Evolutionary conservation across 2,329 filamentous ascomycete species (phyloP).

Genomic region (Penicillium hesseltinei): DNA sequence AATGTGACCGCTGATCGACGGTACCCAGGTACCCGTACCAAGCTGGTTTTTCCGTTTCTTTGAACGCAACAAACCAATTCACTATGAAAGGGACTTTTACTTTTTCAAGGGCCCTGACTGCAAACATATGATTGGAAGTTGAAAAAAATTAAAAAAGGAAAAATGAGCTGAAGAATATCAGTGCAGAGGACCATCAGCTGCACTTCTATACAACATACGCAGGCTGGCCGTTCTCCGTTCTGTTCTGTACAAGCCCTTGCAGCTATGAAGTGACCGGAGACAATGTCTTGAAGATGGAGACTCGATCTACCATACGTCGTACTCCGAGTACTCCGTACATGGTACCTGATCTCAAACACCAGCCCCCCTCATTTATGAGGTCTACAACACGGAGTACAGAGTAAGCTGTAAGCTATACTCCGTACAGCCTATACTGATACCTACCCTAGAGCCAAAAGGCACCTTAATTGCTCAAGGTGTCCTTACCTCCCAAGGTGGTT

Average conservation of each 20-base stretch:
- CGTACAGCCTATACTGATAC: neutral
- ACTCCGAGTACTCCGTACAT: neutral
- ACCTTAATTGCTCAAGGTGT: neutral
- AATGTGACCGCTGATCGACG: constrained; percentile 5
- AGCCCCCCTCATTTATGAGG: neutral
- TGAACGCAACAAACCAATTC: constrained; percentile 4
- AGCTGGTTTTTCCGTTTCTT: neutral
- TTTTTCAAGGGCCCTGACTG: neutral
- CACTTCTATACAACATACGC: neutral
- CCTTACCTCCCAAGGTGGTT: constrained; percentile 2
- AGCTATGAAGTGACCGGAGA: constrained; percentile 5
- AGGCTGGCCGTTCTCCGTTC: neutral
- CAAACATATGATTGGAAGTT: neutral
- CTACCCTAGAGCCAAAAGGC: neutral
- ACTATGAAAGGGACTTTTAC: neutral
- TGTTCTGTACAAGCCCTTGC: constrained; percentile 13
- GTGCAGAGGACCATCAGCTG: neutral
- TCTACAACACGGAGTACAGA: neutral
- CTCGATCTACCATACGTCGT: constrained; percentile 7
- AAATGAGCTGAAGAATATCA: neutral
- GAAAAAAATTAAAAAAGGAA: neutral
- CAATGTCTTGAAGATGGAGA: constrained; percentile 4
- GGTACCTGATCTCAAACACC: constrained; percentile 4
- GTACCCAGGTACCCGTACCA: constrained; percentile 1
- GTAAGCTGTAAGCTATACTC: neutral